Evolutionary conservation across 1,284 basidiomycete species (phyloP).

Genomic region (Flammula alnicola): DNA sequence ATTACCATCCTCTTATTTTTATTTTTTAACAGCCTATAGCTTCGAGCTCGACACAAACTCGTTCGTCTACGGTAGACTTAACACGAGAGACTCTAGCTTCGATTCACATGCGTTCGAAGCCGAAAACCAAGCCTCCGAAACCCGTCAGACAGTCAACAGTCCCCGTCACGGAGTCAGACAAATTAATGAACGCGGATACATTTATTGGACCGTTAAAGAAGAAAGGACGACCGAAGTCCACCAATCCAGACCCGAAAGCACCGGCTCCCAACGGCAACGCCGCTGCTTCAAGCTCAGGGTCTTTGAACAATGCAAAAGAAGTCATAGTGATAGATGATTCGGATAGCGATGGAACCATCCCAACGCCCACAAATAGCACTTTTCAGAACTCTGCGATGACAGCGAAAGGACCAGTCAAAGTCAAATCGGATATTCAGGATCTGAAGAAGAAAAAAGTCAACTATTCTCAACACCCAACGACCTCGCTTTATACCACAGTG

Average conservation of each 20-base stretch:
- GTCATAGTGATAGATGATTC: constrained; percentile 32
- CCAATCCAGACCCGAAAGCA: constrained; percentile 15
- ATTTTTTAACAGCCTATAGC: constrained; percentile 1
- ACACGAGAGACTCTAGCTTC: constrained; percentile 33
- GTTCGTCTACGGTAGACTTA: constrained; percentile 15
- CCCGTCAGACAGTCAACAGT: constrained; percentile 30
- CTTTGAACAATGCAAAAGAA: constrained; percentile 20
- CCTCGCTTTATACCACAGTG: constrained; percentile 27
- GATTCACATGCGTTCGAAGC: constrained; percentile 37
- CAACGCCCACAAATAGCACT: constrained; percentile 13
- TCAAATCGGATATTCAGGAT: constrained; percentile 4
- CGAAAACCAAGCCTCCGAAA: constrained; percentile 37
- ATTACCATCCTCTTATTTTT: constrained; percentile 4
- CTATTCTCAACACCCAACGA: constrained; percentile 17
- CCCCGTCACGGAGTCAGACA: constrained; percentile 44
- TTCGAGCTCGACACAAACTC: constrained; percentile 4
- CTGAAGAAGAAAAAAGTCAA: constrained; percentile 15
- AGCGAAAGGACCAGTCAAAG: not conserved
- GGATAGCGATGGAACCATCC: constrained; percentile 24
- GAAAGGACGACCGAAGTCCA: constrained; percentile 40
- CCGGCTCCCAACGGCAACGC: constrained; percentile 11
- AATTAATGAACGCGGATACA: constrained; percentile 40
- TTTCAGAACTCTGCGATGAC: constrained; percentile 3
- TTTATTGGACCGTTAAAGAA: constrained; percentile 47
- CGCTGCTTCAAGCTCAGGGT: constrained; percentile 22